Evolutionary conservation across 2,329 filamentous ascomycete species (phyloP).

Genomic region (Fusarium transvaalense): DNA sequence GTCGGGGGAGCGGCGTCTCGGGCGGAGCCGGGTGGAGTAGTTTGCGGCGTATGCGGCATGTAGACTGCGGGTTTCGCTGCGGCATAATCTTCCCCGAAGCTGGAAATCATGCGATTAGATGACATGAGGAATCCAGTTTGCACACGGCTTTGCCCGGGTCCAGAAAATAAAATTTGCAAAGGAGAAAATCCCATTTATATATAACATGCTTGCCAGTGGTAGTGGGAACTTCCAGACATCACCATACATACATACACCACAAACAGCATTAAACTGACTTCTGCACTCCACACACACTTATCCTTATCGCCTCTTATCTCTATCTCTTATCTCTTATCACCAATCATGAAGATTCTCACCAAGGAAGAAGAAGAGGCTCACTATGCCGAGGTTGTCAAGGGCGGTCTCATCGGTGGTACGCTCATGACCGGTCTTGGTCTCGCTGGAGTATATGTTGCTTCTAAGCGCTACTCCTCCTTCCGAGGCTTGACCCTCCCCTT

Average conservation of each 20-base stretch:
- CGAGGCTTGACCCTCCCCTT: conserved; percentile 87
- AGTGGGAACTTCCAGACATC: conserved; percentile 14
- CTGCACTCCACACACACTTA: conserved; percentile 6
- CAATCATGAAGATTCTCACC: conserved; percentile 91
- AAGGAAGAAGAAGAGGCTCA: conserved; percentile 92
- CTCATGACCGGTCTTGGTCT: conserved; percentile 76
- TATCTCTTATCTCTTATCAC: conserved; percentile 19
- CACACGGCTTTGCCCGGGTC: conserved; percentile 22
- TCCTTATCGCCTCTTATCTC: not conserved
- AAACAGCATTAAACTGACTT: not conserved
- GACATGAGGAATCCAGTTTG: conserved; percentile 21
- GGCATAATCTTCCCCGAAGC: conserved; percentile 16
- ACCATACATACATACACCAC: not conserved
- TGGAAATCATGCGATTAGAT: conserved; percentile 31
- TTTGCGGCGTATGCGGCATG: conserved; percentile 12
- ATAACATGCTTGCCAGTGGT: conserved; percentile 19
- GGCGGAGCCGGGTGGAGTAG: conserved; percentile 11
- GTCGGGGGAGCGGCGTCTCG: conserved; percentile 11
- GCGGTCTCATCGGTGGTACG: conserved; percentile 79
- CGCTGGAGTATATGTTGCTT: conserved; percentile 74
- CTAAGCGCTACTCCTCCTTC: conserved; percentile 80
- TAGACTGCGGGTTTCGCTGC: not conserved
- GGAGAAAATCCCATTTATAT: conserved; percentile 16
- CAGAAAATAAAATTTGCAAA: conserved; percentile 10
- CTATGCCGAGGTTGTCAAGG: conserved; percentile 83